Evolutionary conservation across 2,329 filamentous ascomycete species (phyloP).

Genomic region (Zymoseptoria ardabiliae): DNA sequence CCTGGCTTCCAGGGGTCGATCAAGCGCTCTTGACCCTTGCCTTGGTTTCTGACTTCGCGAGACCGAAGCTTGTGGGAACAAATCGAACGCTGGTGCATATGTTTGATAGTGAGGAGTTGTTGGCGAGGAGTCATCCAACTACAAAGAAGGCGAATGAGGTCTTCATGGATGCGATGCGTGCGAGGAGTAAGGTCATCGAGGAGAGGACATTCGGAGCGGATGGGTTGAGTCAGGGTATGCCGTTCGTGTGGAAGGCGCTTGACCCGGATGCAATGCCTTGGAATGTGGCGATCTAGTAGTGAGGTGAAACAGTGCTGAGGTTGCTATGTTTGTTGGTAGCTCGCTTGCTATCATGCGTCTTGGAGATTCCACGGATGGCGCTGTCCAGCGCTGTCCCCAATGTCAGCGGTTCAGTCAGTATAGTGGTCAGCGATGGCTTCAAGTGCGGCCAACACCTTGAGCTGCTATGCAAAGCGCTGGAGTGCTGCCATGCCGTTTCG

Average conservation of each 20-base stretch:
- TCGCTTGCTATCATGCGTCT: no score
- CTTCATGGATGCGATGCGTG: conserved; percentile 34
- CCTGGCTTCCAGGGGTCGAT: conserved; percentile 27
- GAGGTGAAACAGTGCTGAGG: no score
- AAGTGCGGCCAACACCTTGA: no score
- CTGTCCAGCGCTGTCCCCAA: no score
- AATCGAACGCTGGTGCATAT: conserved; percentile 36
- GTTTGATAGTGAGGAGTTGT: conserved; percentile 34
- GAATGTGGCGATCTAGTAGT: conserved; percentile 15
- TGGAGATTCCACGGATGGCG: no score
- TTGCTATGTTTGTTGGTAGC: no score
- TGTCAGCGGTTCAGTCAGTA: no score
- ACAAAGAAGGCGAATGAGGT: conserved; percentile 29
- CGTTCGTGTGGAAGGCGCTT: conserved; percentile 37
- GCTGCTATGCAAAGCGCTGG: no score
- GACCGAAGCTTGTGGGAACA: conserved; percentile 33
- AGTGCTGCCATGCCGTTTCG: no score
- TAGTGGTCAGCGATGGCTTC: no score
- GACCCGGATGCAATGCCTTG: conserved; percentile 23
- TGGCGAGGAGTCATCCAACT: conserved; percentile 28
- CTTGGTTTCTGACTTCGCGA: conserved; percentile 36
- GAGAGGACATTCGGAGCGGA: conserved; percentile 35
- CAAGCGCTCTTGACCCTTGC: conserved; percentile 33
- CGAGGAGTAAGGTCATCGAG: conserved; percentile 34
- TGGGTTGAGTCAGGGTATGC: conserved; percentile 43